Base-by-base conservation (phyloP, 2,329 filamentous ascomycete species). In the Akanthomyces muscarius region DNA sequence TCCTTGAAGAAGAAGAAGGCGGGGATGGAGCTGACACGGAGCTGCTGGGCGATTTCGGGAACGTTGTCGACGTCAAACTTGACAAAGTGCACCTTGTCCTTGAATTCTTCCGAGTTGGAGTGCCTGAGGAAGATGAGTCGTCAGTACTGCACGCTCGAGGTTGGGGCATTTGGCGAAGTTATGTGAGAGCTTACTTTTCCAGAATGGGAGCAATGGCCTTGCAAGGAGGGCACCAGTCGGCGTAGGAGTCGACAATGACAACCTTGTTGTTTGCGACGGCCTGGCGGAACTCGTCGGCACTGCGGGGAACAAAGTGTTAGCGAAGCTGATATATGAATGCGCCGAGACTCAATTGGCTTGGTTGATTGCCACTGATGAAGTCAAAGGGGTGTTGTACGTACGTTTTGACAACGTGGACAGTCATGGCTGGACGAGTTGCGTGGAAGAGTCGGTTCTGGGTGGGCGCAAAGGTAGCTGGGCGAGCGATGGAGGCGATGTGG, bases 161-260 rank as follows among this genome's bases (percentile, higher is more conserved):
- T n/a, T 36, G 28, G 28, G 7, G 6, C 13, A 3, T 38, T 23
- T 8, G 16, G n/a, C 6, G 14, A 48, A 28, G 18, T 58, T 50
- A 13, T 45, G 38, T 51, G n/a, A 36, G n/a, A 51, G 63, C 72
- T 63, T 69, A 74, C 69, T 70, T 68, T 57, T 68, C 67, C 63
- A 97, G 80, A 66, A 87, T 77, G 64, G 93, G 94, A 21, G 92
- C 86, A 71, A 97, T 95, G 71, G 88, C 84, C 83, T 93, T 97
- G 89, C 94, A 98, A 65, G 94, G 94, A 65, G 92, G 92, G 81
- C 94, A 98, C 93, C 93, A 97, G 66, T 81, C 86, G 63, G 93
- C 93, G 77, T 89, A 92, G 80, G 87, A 92, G 81, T 98, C 94
- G 71, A 98, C 80, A 65, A 97, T 80, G 69, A 96, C 84, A 67